Base-by-base conservation (phyloP, 768 basidiomycete genomes). In the Tulasnella sp. region DNA sequence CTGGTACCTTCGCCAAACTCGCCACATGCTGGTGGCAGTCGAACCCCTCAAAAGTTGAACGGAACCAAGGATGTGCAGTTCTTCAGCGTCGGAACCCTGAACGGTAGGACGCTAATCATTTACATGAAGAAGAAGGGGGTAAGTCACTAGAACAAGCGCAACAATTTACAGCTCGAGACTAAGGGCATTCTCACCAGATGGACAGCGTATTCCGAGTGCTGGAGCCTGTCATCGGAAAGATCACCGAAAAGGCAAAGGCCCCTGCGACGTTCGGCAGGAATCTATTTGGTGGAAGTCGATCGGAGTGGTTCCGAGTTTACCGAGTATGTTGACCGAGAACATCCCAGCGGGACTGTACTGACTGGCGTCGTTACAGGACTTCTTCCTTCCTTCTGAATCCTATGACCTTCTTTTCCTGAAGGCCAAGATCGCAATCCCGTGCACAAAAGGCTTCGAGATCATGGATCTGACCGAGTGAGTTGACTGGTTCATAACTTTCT, bases 81-180 rank as follows among this genome's bases (percentile, higher is more conserved):
- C 86, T 99, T 99, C 86, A 93, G 92, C 81, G 94, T 97, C 35
- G 97, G 97, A 5, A 91, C 89, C 72, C 87, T 98, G 26, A 90
- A 91, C 72, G 92, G 92, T 16, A 90, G 97, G 7, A 98, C 96
- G 0, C 86, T 99, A 29, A 92, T 99, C 35, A 91, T 97, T 61
- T 97, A 94, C 83, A 96, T 98, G 92, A 96, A 96, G 88, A 94
- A 93, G 84, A 96, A 96, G 85, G 93, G 93, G 61, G 90, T 90
- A 80, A 46, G 88, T 83, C 4, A 20, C n/a, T 72, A 29, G 61
- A 32, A 6, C 23, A 48, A 74, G 44, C 26, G 32, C 61, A 16
- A 29, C 55, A 13, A 9, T 15, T 67, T 67, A 18, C 32, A 2
- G 3, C 26, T 48, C 73, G 73, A 57, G 42, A 20, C 55, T 76